Evolutionary conservation across 2,329 filamentous ascomycete species (phyloP), one percentile per base, ranked within the genome.

Genomic region (Scleromitrula shiraiana): DNA sequence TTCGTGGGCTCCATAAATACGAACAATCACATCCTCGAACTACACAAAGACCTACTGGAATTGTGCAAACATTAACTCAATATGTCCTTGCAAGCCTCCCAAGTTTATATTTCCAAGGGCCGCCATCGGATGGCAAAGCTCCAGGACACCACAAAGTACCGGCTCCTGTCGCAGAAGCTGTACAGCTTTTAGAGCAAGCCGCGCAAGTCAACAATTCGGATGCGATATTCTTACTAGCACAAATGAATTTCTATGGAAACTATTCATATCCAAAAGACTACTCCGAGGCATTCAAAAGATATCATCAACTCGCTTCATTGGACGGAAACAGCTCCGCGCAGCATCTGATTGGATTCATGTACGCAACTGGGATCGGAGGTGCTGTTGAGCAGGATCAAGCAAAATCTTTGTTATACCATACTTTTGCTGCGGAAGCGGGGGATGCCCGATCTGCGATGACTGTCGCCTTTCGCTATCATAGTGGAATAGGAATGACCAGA

Each of bases 211-310:
- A 65, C 36, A 74, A 88, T 62, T 77, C 87, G 2, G 90, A 98
- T 65, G 93, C 93, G 5, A 78, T 97, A 38, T 95, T 85, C 62
- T 73, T 95, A 14, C 75, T 98, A 20, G 93, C 88, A 15, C 88
- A 98, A 64, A 83, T 98, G 76, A 95, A 94, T 70, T 97, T 97
- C 67, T 89, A 93, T 61, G 93, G 93, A 64, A 96, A 97, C 67
- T 95, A 84, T 67, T 85, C 87, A 19, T 78, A 96, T 61, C 90
- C 91, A 2, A 77, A 83, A 55, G 82, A 96, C 63, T 88, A 95
- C 57, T 73, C 77, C 26, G 74, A 78, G 40, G 88, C 93, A 0
- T 95, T 95, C 64, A 73, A 77, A 55, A 78, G 88, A 69, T 98
- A 97, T 67, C 74, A 85, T 53, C 75, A 82, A 52, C 75, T 98